Conservation (phyloP, 768 basidiomycete genomes). For the Leccinum uliginosum region DNA sequence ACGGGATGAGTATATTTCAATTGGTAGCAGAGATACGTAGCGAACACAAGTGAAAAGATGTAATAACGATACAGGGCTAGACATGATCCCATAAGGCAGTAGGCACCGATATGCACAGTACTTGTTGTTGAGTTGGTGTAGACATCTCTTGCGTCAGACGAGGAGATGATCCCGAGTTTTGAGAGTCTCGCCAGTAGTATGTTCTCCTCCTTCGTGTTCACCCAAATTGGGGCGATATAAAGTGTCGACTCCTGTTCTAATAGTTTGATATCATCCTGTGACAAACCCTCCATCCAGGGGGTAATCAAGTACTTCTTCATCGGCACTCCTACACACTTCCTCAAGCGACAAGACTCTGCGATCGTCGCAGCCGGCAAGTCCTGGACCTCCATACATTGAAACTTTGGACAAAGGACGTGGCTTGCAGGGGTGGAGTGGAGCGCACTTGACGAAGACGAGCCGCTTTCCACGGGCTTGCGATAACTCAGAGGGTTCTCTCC, state of each 20-base stretch:
- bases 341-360: constrained; percentile 32
- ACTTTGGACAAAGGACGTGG: constrained; percentile 39
- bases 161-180: too few relatives aligned
- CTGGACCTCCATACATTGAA: constrained; percentile 47
- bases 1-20: too few relatives aligned
- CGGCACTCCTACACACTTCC: constrained; percentile 40
- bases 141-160: too few relatives aligned
- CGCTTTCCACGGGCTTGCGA: constrained; percentile 8
- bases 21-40: too few relatives aligned
- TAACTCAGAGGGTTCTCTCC: constrained; percentile 35
- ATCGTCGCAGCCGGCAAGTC: constrained; percentile 31
- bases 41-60: too few relatives aligned
- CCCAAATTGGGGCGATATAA: constrained; percentile 30
- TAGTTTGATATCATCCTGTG: constrained; percentile 19
- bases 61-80: too few relatives aligned
- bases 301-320: constrained; percentile 45
- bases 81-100: too few relatives aligned
- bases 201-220: constrained; percentile 46
- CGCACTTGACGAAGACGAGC: background rate
- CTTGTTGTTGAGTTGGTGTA: too few relatives aligned
- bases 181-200: constrained; percentile 26
- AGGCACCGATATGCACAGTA: too few relatives aligned
- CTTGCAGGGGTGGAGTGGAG: background rate
- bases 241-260: constrained; percentile 27
- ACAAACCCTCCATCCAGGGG: constrained; percentile 25